Evolutionary conservation across 495 filamentous ascomycete species (phyloP).

Genomic region (Lasiosphaeris hirsuta): DNA sequence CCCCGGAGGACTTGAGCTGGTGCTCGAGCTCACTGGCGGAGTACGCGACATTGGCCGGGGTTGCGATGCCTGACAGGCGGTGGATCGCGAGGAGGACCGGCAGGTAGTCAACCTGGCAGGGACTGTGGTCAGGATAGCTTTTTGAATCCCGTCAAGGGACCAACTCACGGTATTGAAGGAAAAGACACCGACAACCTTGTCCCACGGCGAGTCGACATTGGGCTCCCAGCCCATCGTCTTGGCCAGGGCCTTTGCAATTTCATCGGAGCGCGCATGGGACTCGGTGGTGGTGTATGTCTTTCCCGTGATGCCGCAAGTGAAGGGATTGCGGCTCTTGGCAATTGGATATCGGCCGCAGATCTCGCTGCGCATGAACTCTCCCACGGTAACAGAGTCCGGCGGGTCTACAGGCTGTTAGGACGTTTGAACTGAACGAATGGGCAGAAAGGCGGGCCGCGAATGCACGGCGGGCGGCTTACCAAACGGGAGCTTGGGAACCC

Average conservation of each 20-base stretch:
- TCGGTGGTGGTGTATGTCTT: constrained; percentile 65
- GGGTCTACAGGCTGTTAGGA: constrained; percentile 40
- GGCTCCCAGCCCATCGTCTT: constrained; percentile 73
- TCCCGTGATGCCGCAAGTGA: constrained; percentile 77
- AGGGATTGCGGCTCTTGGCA: constrained; percentile 64
- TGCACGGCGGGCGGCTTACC: constrained; percentile 29
- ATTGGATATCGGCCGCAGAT: constrained; percentile 65
- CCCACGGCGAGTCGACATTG: constrained; percentile 77
- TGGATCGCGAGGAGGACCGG: constrained; percentile 75
- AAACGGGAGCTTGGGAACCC: constrained; percentile 63
- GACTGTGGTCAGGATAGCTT: not conserved
- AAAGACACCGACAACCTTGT: constrained; percentile 77
- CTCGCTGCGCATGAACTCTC: constrained; percentile 78
- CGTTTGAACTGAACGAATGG: not conserved
- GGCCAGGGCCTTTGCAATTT: constrained; percentile 65
- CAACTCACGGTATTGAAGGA: constrained; percentile 71
- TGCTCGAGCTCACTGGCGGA: constrained; percentile 70
- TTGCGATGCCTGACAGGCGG: constrained; percentile 68
- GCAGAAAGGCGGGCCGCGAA: not conserved
- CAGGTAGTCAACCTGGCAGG: constrained; percentile 71
- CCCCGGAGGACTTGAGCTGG: constrained; percentile 72
- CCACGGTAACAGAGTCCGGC: constrained; percentile 72
- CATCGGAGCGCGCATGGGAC: constrained; percentile 63
- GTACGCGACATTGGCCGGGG: constrained; percentile 83
- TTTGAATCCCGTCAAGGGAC: not conserved